Conservation (phyloP, 495 filamentous ascomycete genomes). For the Pseudotulostoma volvatum region DNA sequence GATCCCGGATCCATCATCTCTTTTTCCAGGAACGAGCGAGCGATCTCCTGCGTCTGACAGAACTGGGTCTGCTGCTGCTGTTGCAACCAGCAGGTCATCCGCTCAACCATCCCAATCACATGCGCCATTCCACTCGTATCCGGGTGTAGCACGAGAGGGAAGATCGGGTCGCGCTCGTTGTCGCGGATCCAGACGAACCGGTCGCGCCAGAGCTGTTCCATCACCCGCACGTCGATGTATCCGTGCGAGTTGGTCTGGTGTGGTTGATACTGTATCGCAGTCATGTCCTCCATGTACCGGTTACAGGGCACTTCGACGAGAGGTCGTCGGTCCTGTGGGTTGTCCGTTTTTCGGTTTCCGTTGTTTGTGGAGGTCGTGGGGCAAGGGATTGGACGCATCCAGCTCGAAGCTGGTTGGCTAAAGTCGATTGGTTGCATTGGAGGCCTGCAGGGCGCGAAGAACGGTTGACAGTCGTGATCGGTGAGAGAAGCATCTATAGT, state of each 20-base stretch:
- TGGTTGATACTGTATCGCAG: conserved; percentile 36
- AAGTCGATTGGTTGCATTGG: conserved; percentile 36
- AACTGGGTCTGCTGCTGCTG: conserved; percentile 34
- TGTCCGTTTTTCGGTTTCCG: no score
- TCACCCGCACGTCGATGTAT: conserved; percentile 32
- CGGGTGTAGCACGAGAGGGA: conserved; percentile 38
- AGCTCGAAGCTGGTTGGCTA: conserved; percentile 28
- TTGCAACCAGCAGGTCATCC: conserved; percentile 37
- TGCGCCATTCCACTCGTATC: conserved; percentile 48
- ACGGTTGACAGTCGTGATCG: conserved; percentile 37
- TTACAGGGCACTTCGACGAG: conserved; percentile 39
- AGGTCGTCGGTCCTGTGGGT: conserved; percentile 12
- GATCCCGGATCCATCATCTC: no score
- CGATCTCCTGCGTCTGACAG: conserved; percentile 14
- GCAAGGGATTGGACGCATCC: conserved; percentile 39
- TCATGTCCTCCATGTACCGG: conserved; percentile 44
- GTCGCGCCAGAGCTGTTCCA: conserved; percentile 40
- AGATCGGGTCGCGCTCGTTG: conserved; percentile 24
- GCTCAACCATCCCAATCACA: conserved; percentile 43
- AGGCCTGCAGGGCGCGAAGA: conserved; percentile 32
- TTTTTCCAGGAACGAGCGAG: conserved; percentile 11
- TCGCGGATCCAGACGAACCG: conserved; percentile 30
- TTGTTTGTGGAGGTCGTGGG: conserved; percentile 8
- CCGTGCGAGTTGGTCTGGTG: conserved; percentile 34
- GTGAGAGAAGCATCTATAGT: conserved; percentile 35